Conservation (phyloP, 2,329 filamentous ascomycete species). For the Seiridium unicorne region DNA sequence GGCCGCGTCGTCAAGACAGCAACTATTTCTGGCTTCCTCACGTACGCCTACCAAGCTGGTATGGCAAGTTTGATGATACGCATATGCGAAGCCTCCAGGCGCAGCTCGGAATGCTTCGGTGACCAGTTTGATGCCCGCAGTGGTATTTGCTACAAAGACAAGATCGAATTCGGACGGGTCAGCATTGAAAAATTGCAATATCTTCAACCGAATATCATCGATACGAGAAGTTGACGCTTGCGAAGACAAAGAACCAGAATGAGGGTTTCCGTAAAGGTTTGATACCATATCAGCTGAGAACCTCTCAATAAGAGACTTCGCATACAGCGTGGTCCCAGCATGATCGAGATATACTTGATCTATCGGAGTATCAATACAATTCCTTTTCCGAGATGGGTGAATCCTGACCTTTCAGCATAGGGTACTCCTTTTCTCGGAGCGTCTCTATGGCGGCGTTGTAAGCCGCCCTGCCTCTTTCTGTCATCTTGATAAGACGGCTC, state of each 20-base stretch:
- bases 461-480: slow-evolving; percentile 20
- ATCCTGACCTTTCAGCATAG: slow-evolving; percentile 63
- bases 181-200: slow-evolving; percentile 77
- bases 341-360: slow-evolving; percentile 85
- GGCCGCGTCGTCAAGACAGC: slow-evolving; percentile 65
- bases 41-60: slow-evolving; percentile 83
- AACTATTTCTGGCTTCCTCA: slow-evolving; percentile 63
- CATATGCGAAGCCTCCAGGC: slow-evolving; percentile 73
- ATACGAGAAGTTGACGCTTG: slow-evolving; percentile 72
- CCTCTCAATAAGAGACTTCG: slow-evolving; percentile 75
- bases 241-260: slow-evolving; percentile 81
- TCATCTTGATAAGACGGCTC: slow-evolving; percentile 19
- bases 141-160: slow-evolving; percentile 63
- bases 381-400: slow-evolving; percentile 2
- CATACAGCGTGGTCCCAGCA: slow-evolving; percentile 84
- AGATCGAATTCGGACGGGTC: slow-evolving; percentile 81
- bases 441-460: slow-evolving; percentile 61
- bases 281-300: slow-evolving; percentile 78
- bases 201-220: slow-evolving; percentile 70
- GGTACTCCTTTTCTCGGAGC: slow-evolving; percentile 61
- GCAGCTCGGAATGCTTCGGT: slow-evolving; percentile 71
- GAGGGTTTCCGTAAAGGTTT: slow-evolving; percentile 85
- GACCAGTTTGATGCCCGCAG: slow-evolving; percentile 61
- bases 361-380: slow-evolving; percentile 28
- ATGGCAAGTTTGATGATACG: slow-evolving; percentile 81